Percentiles rank a stretch among this genome's conserved stretches.
These are phyloP conservation scores for Fusarium nisikadoi DNA, from an alignment of 2,329 filamentous ascomycete genomes.

Conservation along the genomic window DNA sequence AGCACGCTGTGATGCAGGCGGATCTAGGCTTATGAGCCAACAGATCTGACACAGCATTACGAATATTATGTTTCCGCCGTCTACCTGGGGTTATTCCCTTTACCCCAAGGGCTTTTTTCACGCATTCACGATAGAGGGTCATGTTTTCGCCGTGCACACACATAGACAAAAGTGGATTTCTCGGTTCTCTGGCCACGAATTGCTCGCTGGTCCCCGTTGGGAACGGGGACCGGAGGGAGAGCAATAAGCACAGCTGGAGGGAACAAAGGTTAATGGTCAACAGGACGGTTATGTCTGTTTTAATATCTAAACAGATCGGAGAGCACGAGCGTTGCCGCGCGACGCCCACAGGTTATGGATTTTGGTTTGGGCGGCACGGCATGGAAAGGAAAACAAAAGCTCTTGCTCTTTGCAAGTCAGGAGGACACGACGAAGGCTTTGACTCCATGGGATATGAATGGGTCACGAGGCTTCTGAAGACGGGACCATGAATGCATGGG, in stretches of 20 bases:
- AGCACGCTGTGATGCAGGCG: constrained; percentile 50
- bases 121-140: constrained; percentile 57
- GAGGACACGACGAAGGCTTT: constrained; percentile 46
- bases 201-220: constrained; percentile 50
- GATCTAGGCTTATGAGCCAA: constrained; percentile 46
- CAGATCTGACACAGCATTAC: constrained; percentile 52
- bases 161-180: constrained; percentile 75
- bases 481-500: constrained; percentile 37
- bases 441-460: constrained; percentile 41
- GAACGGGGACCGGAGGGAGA: constrained; percentile 48
- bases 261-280: constrained; percentile 48
- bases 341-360: constrained; percentile 52
- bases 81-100: constrained; percentile 48
- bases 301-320: constrained; percentile 43
- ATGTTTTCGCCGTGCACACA: constrained; percentile 58
- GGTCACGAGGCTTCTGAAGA: constrained; percentile 45
- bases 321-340: constrained; percentile 53
- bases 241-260: constrained; percentile 48
- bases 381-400: constrained; percentile 46
- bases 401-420: constrained; percentile 48
- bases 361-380: constrained; percentile 51
- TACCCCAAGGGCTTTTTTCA: constrained; percentile 53
- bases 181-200: constrained; percentile 64
- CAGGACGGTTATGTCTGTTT: constrained; percentile 51
- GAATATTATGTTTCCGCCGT: constrained; percentile 53